A percentile compares a stretch with the other conserved stretches of the same genome.
Evolutionary conservation across 352 stramenopile species (phyloP).

Genomic region (Phytophthora hybrid): DNA sequence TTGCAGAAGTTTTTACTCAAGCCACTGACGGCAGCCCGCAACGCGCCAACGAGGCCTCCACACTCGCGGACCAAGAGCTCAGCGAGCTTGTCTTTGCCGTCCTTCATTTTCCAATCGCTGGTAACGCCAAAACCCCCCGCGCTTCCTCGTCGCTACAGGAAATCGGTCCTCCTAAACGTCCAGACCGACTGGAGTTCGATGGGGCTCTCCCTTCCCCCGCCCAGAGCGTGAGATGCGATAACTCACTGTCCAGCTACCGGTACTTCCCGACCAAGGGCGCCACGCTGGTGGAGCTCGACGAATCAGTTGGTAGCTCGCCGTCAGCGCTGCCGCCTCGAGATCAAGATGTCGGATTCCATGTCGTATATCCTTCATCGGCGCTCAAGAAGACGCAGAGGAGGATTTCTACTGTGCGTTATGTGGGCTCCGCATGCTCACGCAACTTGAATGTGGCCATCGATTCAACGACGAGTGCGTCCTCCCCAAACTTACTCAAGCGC

Average conservation of each 20-base stretch:
- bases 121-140: background rate
- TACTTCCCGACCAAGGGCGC: constrained; percentile 39
- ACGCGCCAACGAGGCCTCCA: background rate
- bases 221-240: constrained; percentile 50
- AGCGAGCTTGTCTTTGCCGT: background rate
- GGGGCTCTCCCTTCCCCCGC: background rate
- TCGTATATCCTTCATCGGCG: background rate
- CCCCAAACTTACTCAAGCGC: constrained; percentile 54
- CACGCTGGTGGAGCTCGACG: constrained; percentile 5
- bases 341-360: background rate
- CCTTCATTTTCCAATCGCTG: background rate
- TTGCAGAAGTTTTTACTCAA: background rate
- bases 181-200: background rate
- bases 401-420: constrained; percentile 12
- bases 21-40: background rate
- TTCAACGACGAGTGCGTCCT: constrained; percentile 73
- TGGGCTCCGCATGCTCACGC: constrained; percentile 28
- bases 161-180: background rate
- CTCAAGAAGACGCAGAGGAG: background rate
- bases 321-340: background rate
- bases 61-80: background rate
- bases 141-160: background rate
- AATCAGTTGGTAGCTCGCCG: constrained; percentile 30
- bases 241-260: constrained; percentile 44
- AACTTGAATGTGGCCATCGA: constrained; percentile 56